Percentiles rank a stretch among this genome's conserved stretches.
Evolutionary conservation across 2,329 filamentous ascomycete species (phyloP).

Genomic region (Aspergillus sp.): DNA sequence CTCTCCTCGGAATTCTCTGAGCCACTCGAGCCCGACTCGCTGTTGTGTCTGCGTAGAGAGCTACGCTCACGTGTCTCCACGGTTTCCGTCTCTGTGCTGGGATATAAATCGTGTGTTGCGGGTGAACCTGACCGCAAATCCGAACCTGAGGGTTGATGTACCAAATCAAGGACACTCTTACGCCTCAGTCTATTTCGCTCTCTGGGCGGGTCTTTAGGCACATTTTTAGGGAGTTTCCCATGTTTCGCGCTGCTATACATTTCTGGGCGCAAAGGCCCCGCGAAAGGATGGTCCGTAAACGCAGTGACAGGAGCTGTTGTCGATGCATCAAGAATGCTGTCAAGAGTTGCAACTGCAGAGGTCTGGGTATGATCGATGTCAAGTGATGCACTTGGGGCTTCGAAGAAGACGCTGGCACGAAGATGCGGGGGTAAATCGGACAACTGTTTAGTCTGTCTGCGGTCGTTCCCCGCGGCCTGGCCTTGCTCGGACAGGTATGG

Average conservation of each 20-base stretch:
- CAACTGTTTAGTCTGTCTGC: slow-evolving; percentile 37
- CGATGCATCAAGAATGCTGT: slow-evolving; percentile 88
- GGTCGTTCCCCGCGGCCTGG: slow-evolving; percentile 17
- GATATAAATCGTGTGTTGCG: slow-evolving; percentile 11
- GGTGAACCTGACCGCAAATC: slow-evolving; percentile 15
- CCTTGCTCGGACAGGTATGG: slow-evolving; percentile 41
- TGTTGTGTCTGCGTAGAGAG: slow-evolving; percentile 15
- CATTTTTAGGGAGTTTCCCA: slow-evolving; percentile 26
- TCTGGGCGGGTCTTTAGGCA: slow-evolving; percentile 22
- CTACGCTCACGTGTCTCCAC: slow-evolving; percentile 21
- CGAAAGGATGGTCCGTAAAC: slow-evolving; percentile 86
- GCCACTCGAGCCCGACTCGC: slow-evolving; percentile 10
- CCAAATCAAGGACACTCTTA: slow-evolving; percentile 27
- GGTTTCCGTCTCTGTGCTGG: slow-evolving; percentile 21
- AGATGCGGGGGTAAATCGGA: slow-evolving; percentile 73
- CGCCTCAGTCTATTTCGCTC: slow-evolving; percentile 33
- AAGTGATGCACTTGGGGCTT: slow-evolving; percentile 60
- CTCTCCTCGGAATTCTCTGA: slow-evolving; percentile 22
- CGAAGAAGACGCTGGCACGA: slow-evolving; percentile 89
- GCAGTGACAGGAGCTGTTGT: slow-evolving; percentile 83
- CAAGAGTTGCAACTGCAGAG: slow-evolving; percentile 84
- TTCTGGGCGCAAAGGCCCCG: slow-evolving; percentile 71
- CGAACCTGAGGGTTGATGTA: slow-evolving; percentile 18
- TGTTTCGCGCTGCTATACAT: slow-evolving; percentile 62
- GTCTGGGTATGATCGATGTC: slow-evolving; percentile 64